These are phyloP conservation scores for Apiospora arundinis DNA, from an alignment of 2,329 filamentous ascomycete genomes.

Conservation along the genomic window DNA sequence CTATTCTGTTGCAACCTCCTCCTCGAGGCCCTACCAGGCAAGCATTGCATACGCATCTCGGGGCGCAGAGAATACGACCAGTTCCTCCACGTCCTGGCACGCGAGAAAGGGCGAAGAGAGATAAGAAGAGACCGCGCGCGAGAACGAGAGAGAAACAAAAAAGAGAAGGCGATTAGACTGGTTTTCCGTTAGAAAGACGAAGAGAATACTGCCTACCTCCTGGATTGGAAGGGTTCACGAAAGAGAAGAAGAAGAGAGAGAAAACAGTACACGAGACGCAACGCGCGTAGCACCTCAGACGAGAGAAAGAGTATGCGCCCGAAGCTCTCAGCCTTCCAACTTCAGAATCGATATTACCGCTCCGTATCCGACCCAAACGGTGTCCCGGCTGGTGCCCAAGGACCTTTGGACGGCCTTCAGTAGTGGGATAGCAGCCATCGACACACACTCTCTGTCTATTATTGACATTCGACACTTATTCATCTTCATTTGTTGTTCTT, in stretches of 20 bases:
- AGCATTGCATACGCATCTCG: neutral
- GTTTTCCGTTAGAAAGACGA: constrained; percentile 11
- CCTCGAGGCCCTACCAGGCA: neutral
- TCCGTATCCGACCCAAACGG: neutral
- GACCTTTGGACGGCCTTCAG: constrained; percentile 8
- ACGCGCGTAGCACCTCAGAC: constrained; percentile 5
- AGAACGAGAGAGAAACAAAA: neutral
- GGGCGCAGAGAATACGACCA: constrained; percentile 4
- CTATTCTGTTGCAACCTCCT: constrained; percentile 14
- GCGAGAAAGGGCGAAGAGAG: neutral
- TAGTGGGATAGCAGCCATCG: constrained; percentile 4
- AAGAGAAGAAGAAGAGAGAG: neutral
- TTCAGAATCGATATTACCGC: neutral
- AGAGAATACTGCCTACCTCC: constrained; percentile 6
- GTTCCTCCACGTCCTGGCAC: neutral
- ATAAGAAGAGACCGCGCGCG: neutral
- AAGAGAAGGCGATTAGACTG: constrained; percentile 18
- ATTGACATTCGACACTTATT: constrained; percentile 11
- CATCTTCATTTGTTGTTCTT: neutral
- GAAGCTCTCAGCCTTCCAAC: neutral
- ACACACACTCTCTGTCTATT: constrained; percentile 1
- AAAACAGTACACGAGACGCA: constrained; percentile 1
- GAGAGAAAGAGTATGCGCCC: constrained; percentile 14
- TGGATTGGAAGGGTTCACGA: neutral
- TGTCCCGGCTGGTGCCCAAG: constrained; percentile 16